These are phyloP conservation scores for Diaporthe sp. DNA, from an alignment of 2,329 filamentous ascomycete species.

Conservation along the genomic window DNA sequence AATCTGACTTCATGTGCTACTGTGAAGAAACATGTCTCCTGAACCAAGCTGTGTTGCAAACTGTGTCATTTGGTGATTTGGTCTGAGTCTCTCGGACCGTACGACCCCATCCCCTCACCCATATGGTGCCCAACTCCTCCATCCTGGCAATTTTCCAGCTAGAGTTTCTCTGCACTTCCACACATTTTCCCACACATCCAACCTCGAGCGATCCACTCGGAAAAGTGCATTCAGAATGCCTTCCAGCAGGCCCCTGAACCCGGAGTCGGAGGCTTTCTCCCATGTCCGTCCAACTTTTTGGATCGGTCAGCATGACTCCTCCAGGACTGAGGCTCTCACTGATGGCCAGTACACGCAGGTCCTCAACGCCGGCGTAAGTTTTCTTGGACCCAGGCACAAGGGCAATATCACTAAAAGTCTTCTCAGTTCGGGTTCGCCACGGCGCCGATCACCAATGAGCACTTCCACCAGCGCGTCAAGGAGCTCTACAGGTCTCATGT, in stretches of 20 bases:
- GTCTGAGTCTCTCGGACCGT: neutral
- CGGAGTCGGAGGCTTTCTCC: conserved; percentile 46
- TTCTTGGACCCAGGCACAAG: conserved; percentile 30
- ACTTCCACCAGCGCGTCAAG: conserved; percentile 78
- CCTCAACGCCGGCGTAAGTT: conserved; percentile 76
- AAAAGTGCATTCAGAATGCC: conserved; percentile 37
- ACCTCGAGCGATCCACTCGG: conserved; percentile 26
- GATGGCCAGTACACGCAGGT: conserved; percentile 75
- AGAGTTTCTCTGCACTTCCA: conserved; percentile 22
- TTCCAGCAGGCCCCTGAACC: conserved; percentile 43
- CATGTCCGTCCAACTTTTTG: conserved; percentile 66
- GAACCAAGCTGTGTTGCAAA: neutral
- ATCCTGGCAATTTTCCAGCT: conserved; percentile 33
- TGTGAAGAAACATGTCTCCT: neutral
- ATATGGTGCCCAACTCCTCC: neutral
- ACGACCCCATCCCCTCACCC: conserved; percentile 12
- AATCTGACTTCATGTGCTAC: neutral
- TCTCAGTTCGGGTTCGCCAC: conserved; percentile 82
- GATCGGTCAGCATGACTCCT: conserved; percentile 80
- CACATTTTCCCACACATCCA: neutral
- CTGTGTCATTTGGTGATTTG: neutral
- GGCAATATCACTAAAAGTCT: neutral
- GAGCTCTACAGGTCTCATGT: conserved; percentile 70
- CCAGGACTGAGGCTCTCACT: conserved; percentile 69
- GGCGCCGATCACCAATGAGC: conserved; percentile 79